Base-by-base conservation (phyloP, 768 basidiomycete genomes). In the Mycena filopes region DNA sequence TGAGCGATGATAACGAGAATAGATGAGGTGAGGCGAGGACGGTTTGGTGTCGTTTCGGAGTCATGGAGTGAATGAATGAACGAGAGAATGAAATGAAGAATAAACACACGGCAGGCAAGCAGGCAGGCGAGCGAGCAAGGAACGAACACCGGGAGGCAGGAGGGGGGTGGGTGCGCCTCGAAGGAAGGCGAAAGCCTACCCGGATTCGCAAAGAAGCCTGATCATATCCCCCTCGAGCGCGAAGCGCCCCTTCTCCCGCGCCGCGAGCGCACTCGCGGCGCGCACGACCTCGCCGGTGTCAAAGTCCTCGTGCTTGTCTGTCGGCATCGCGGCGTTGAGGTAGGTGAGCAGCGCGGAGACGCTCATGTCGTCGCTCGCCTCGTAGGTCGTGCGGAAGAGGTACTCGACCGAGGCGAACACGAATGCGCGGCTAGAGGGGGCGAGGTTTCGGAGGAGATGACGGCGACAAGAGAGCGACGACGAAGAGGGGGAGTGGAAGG, bases 301-400 rank as follows among this genome's bases (percentile, higher is more conserved):
- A 66, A 91, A 93, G 67, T 93, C 91, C 78, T 93, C 91, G 72
- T 92, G 87, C 76, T 93, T 93, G 73, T 92, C 91, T 28, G 80
- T 81, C 4, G 92, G 92, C 79, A 93, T 85, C 6, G 90, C 90
- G 2, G 90, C 87, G 71, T 93, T 93, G 60, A 93, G 82, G 74
- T 91, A 92, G 4, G 88, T 83, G 36, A 93, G 78, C 26, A 93
- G 79, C 11, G 89, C 78, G 3, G 89, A 89, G 71, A 93, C 87
- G 9, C 86, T 86, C 79, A 93, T 80, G 65, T 91, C 89, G 76
- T 93, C 91, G 25, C 83, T 76, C 18, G 80, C 69, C 64, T 86
- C 88, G 76, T 91, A 91, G 26, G 92, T 91, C 49, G 89, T 87
- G 51, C 78, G 73, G 80, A 90, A 91, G 50, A 93, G 84, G 72